Conservation (phyloP, 164 flowering plant genomes). For the Buxus sempervirens region DNA sequence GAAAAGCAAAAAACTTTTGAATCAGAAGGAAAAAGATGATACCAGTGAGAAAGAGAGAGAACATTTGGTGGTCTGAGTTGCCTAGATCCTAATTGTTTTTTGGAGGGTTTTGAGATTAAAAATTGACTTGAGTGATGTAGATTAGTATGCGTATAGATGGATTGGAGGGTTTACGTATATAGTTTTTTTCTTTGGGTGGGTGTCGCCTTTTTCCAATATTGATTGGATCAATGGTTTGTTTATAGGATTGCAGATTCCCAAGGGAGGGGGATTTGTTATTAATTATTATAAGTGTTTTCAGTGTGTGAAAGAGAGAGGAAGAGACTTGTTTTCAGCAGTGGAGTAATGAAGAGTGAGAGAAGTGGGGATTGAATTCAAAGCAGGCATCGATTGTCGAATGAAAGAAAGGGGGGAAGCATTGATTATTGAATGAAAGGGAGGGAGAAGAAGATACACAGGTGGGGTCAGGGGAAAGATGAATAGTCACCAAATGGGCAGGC, state of each 20-base stretch:
- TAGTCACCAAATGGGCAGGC: background rate
- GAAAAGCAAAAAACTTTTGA: conserved; percentile 37
- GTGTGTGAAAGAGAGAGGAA: conserved; percentile 25
- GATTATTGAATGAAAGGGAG: conserved; percentile 26
- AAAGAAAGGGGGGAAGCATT: conserved; percentile 20
- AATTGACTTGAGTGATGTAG: conserved; percentile 30
- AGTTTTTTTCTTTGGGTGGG: conserved; percentile 33
- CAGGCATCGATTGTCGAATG: conserved; percentile 34
- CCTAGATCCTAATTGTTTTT: conserved; percentile 40
- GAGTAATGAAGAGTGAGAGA: conserved; percentile 33
- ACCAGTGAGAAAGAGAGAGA: conserved; percentile 2
- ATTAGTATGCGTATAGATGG: conserved; percentile 20
- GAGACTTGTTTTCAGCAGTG: conserved; percentile 20
- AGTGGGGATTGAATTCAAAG: conserved; percentile 53
- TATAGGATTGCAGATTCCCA: conserved; percentile 76
- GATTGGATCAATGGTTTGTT: conserved; percentile 25
- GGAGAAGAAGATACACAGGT: conserved; percentile 13
- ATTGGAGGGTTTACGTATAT: too few relatives aligned
- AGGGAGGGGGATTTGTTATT: conserved; percentile 50
- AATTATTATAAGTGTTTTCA: conserved; percentile 10
- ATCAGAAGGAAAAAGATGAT: conserved; percentile 9
- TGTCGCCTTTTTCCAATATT: conserved; percentile 27
- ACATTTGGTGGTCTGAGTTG: conserved; percentile 29
- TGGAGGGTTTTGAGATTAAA: conserved; percentile 27
- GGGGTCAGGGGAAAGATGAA: conserved; percentile 23